Evolutionary conservation across 108 stramenopile species (phyloP), one percentile per base, ranked within the genome.

Genomic region (Nitzschia sp.): DNA sequence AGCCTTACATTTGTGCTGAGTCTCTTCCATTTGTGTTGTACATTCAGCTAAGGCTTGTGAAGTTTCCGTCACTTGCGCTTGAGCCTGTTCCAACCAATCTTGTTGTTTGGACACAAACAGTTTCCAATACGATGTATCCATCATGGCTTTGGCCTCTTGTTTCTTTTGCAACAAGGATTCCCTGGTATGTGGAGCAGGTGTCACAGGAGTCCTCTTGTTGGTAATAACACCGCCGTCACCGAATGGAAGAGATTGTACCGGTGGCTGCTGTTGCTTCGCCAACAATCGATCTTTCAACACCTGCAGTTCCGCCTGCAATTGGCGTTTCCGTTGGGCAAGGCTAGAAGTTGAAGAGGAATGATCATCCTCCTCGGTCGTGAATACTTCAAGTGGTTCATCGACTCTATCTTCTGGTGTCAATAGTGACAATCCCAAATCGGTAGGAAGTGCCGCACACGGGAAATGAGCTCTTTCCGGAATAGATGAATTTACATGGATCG

Each of bases 51-150:
- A 39, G 9, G 54, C 34, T 38, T 19, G 21, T 8, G 29, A 20
- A 61, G 22, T 72, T 29, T 56, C 60, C 15, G n/a, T 1, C 19
- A 65, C 19, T 14, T 48, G 34, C 11, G 39, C 52, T 21, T 24
- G 48, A 6, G 64, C 67, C 25, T 68, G 34, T 14, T 51, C 59
- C 44, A 75, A 39, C 56, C 67, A 39, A 42, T 56, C 34, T 54
- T 62, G 66, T 60, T 75, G 73, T 17, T 75, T 75, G 11, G 73
- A 75, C 8, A 75, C 66, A 55, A 68, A 75, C 25, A 54, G 60
- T 52, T 63, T 67, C 73, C 73, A 75, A 43, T 75, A 67, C 8
- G 73, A 68, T 39, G 62, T 62, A 44, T 75, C 73, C 59, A 66
- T 68, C 22, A 29, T 21, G 0, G 57, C 40, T 42, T 63, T 58